A percentile compares a stretch with the other conserved stretches of the same genome.
Evolutionary conservation across 2,329 filamentous ascomycete genomes (phyloP).

Genomic region (Cytospora chrysosperma): DNA sequence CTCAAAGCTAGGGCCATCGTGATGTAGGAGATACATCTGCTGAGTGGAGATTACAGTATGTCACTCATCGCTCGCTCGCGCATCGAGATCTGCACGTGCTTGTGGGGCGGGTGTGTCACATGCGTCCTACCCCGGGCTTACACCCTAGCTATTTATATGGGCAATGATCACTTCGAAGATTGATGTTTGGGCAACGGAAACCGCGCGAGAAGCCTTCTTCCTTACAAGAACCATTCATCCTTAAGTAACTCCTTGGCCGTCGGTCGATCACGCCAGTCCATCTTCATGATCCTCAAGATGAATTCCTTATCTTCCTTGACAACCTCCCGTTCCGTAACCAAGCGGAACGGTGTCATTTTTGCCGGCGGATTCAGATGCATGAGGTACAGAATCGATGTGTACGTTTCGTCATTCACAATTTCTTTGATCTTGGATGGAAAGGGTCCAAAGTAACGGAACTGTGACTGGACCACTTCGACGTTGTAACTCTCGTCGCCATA

Average conservation of each 20-base stretch:
- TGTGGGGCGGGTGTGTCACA: too few species aligned
- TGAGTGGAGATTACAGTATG: too few species aligned
- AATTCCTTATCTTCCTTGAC: constrained; percentile 29
- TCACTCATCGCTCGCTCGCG: too few species aligned
- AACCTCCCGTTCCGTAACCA: constrained; percentile 26
- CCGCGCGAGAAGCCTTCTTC: constrained; percentile 18
- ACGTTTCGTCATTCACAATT: not conserved
- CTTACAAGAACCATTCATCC: constrained; percentile 31
- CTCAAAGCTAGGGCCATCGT: not conserved
- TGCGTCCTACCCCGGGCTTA: too few species aligned
- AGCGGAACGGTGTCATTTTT: constrained; percentile 29
- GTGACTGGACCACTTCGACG: constrained; percentile 8
- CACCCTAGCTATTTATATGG: too few species aligned
- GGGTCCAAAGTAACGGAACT: constrained; percentile 12
- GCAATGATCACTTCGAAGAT: not conserved
- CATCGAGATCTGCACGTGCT: too few species aligned
- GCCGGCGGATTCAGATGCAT: constrained; percentile 7
- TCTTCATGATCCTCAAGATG: constrained; percentile 30
- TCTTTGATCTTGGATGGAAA: not conserved
- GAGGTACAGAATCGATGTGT: not conserved
- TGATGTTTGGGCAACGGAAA: not conserved
- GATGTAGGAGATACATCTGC: too few species aligned
- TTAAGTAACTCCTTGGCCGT: constrained; percentile 29
- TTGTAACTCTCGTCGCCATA: constrained; percentile 12
- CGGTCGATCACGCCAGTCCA: constrained; percentile 31